phyloP scores from a whole-genome alignment of 176 grass and related monocot genomes.

The Pontederia crassipes region DNA sequence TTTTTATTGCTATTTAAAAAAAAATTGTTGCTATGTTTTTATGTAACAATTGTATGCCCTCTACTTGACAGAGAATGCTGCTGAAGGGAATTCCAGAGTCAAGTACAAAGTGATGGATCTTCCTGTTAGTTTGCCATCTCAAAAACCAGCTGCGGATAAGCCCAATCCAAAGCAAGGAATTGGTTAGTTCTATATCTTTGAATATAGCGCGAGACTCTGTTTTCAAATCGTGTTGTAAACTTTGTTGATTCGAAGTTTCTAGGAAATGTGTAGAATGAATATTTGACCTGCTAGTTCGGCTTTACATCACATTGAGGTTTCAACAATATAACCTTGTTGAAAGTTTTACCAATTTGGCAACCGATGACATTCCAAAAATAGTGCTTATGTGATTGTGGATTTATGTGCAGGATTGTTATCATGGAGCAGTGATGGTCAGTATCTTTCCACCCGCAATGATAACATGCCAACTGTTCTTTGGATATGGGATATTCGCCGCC shows the following conservation, averaged over 20 bases:
- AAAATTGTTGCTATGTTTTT: background rate
- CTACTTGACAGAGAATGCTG: conserved; percentile 49
- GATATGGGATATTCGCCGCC: conserved; percentile 96
- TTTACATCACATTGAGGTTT: too few relatives aligned
- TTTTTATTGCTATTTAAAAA: too few relatives aligned
- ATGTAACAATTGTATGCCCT: background rate
- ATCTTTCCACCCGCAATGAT: conserved; percentile 83
- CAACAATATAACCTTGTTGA: background rate
- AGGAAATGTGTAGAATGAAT: too few relatives aligned
- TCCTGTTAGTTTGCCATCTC: conserved; percentile 56
- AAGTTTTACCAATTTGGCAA: background rate
- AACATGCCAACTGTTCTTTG: conserved; percentile 80
- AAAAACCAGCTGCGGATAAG: conserved; percentile 69
- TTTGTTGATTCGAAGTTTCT: too few relatives aligned
- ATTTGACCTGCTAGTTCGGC: too few relatives aligned
- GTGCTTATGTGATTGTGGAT: background rate
- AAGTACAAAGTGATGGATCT: conserved; percentile 82
- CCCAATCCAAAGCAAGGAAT: conserved; percentile 97
- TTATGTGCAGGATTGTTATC: conserved; percentile 54
- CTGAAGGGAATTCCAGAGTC: conserved; percentile 65
- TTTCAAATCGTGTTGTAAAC: too few relatives aligned
- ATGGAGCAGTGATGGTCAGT: conserved; percentile 81
- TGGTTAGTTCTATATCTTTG: conserved; percentile 29
- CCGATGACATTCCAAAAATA: too few relatives aligned
- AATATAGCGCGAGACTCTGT: too few relatives aligned